These are phyloP conservation scores for Flaveria linearis DNA, from an alignment of 129 eudicot species.

Conservation along the genomic window DNA sequence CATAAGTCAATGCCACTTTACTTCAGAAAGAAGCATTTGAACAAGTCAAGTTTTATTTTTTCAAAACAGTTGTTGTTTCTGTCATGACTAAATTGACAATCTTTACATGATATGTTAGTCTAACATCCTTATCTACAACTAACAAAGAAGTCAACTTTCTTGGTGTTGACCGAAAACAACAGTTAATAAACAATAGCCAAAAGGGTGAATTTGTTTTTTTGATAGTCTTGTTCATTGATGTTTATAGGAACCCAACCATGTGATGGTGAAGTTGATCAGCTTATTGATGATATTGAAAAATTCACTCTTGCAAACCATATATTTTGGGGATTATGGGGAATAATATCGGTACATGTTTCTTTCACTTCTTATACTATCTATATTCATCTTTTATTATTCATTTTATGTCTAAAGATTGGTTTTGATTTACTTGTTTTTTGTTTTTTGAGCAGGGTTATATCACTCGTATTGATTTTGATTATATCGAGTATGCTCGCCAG, in stretches of 20 bases:
- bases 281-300: constrained; percentile 62
- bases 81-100: constrained; percentile 8
- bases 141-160: constrained; percentile 28
- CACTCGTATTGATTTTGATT: constrained; percentile 62
- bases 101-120: constrained; percentile 17
- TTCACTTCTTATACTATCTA: background rate
- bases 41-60: constrained; percentile 12
- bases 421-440: background rate
- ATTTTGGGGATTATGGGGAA: constrained; percentile 92
- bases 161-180: constrained; percentile 18
- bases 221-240: constrained; percentile 17
- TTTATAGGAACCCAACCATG: constrained; percentile 49
- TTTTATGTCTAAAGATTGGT: background rate
- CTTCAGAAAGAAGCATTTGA: constrained; percentile 20
- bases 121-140: constrained; percentile 18
- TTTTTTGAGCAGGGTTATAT: constrained; percentile 51
- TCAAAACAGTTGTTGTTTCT: background rate
- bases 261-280: constrained; percentile 51
- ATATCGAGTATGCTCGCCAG: constrained; percentile 66
- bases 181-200: background rate
- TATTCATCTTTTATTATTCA: background rate
- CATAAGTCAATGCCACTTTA: background rate
- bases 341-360: constrained; percentile 65
- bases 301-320: constrained; percentile 87
- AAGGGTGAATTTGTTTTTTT: background rate